Percentiles rank a stretch among this genome's conserved stretches.
These are phyloP conservation scores for Colletotrichum tropicale DNA, from an alignment of 2,329 filamentous ascomycete species.

Conservation along the genomic window DNA sequence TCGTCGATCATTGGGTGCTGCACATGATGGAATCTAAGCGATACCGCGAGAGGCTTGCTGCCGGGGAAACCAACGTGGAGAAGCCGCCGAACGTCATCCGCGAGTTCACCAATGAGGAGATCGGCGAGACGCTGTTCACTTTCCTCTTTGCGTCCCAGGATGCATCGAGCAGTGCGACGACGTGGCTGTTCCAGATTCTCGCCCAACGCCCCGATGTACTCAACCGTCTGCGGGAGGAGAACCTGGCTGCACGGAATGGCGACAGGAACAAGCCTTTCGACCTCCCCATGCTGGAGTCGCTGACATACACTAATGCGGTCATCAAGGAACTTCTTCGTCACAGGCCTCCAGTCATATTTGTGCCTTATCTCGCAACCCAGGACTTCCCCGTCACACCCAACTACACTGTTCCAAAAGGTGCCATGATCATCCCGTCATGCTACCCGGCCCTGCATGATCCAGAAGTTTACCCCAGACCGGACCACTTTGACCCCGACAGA, in stretches of 20 bases:
- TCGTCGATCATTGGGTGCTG: conserved; percentile 79
- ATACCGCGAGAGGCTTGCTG: conserved; percentile 68
- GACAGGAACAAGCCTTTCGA: conserved; percentile 44
- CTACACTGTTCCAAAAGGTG: conserved; percentile 54
- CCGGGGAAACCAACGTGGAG: conserved; percentile 50
- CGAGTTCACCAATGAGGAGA: conserved; percentile 54
- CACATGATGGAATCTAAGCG: conserved; percentile 74
- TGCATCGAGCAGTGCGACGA: conserved; percentile 57
- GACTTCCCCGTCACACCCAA: conserved; percentile 48
- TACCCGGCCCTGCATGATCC: conserved; percentile 57
- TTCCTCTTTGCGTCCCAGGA: conserved; percentile 60
- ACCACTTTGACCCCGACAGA: conserved; percentile 53
- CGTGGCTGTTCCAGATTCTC: conserved; percentile 56
- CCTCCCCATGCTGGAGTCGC: conserved; percentile 50
- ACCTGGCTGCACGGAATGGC: conserved; percentile 46
- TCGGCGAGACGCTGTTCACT: conserved; percentile 54
- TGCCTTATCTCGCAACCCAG: conserved; percentile 54
- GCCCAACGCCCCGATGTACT: conserved; percentile 56
- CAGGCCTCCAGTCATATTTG: conserved; percentile 58
- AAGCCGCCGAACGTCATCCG: conserved; percentile 53
- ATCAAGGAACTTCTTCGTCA: conserved; percentile 58
- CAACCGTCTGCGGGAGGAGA: conserved; percentile 48
- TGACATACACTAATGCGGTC: conserved; percentile 57
- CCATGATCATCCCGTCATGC: conserved; percentile 55
- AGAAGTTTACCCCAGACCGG: conserved; percentile 48